phyloP scores from a whole-genome alignment of 1,284 basidiomycete species.

The Papiliotrema terrestris region DNA sequence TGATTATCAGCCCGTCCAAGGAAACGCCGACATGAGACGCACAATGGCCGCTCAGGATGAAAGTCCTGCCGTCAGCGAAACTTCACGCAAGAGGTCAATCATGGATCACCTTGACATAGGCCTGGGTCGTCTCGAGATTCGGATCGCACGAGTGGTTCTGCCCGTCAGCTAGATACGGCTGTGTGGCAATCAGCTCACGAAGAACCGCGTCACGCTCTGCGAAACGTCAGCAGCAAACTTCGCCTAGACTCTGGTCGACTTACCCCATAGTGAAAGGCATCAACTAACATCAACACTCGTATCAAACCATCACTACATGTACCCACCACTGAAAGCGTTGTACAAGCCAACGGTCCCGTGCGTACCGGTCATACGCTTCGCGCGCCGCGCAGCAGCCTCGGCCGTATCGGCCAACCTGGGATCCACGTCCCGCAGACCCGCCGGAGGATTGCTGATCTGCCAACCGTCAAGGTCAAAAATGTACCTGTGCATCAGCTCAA shows the following conservation, averaged over 20 bases:
- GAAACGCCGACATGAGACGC: constrained; percentile 37
- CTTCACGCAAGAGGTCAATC: not conserved
- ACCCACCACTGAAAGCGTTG: constrained; percentile 43
- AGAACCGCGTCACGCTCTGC: constrained; percentile 39
- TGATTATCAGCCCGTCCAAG: constrained; percentile 2
- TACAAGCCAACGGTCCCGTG: constrained; percentile 11
- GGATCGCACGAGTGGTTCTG: constrained; percentile 89
- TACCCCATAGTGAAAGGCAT: constrained; percentile 83
- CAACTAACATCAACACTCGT: constrained; percentile 55
- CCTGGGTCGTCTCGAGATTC: constrained; percentile 68
- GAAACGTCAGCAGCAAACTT: constrained; percentile 1
- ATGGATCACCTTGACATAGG: constrained; percentile 59
- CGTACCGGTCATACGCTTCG: not conserved
- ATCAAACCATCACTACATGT: no score
- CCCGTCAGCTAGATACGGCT: constrained; percentile 3
- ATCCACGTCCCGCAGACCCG: constrained; percentile 37
- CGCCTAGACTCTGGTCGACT: constrained; percentile 38
- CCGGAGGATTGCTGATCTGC: constrained; percentile 54
- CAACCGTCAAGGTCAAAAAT: constrained; percentile 77
- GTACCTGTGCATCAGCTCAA: constrained; percentile 51
- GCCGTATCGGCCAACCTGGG: constrained; percentile 31
- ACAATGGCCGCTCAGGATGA: constrained; percentile 55
- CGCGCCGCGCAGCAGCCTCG: constrained; percentile 19
- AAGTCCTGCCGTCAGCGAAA: constrained; percentile 31
- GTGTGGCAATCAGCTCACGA: constrained; percentile 18